phyloP scores from a whole-genome alignment of 148 eudicot genomes.

The Chenopodium album region DNA sequence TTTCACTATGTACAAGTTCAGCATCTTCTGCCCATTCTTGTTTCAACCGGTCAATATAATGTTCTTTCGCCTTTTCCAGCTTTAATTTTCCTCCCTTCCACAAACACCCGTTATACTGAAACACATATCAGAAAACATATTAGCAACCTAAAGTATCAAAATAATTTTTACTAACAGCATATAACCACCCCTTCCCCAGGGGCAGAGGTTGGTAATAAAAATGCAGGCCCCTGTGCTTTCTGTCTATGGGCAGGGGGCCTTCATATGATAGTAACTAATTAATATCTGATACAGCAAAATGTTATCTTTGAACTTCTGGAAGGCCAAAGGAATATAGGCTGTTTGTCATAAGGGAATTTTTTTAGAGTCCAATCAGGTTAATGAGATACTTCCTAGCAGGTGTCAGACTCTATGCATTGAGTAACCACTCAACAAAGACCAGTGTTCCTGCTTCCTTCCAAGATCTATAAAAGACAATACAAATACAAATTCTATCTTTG shows the following conservation, averaged over 20 bases:
- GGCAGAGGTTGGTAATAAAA: not conserved
- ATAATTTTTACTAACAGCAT: not conserved
- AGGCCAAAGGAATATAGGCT: not conserved
- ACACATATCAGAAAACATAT: constrained; percentile 6
- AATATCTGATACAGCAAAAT: not conserved
- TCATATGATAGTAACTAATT: not conserved
- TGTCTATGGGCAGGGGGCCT: not conserved
- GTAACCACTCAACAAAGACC: not conserved
- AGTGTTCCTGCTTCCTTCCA: not conserved
- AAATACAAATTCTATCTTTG: not conserved
- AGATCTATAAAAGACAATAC: not conserved
- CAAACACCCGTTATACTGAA: constrained; percentile 91
- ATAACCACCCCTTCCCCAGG: not conserved
- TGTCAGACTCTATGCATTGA: not conserved
- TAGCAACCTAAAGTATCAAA: constrained; percentile 8
- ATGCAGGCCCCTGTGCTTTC: not conserved
- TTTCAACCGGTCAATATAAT: constrained; percentile 63
- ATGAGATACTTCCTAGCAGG: not conserved
- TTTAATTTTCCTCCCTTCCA: constrained; percentile 95
- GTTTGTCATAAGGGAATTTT: not conserved
- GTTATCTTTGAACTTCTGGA: not conserved
- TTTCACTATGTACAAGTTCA: constrained; percentile 31
- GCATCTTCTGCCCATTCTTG: constrained; percentile 80
- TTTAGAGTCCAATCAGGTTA: not conserved
- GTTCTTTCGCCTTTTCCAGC: constrained; percentile 92